These are phyloP conservation scores for Fonsecaea monophora DNA, from an alignment of 2,329 filamentous ascomycete species.

Conservation along the genomic window DNA sequence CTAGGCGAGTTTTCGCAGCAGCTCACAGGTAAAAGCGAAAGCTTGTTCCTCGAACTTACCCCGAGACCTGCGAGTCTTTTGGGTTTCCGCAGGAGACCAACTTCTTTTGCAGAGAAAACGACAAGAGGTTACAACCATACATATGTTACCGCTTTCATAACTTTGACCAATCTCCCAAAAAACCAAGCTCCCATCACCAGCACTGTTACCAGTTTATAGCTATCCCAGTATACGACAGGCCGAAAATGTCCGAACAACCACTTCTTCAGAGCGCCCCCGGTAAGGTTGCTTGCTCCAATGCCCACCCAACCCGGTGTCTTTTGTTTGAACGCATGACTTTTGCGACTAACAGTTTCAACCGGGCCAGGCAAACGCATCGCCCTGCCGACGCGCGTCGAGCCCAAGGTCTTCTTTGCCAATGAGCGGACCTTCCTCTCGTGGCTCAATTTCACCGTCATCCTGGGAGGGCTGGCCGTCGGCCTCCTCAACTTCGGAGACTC, in stretches of 20 bases:
- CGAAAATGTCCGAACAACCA: slow-evolving; percentile 85
- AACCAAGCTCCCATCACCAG: background rate
- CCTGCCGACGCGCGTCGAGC: slow-evolving; percentile 95
- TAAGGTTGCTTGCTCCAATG: slow-evolving; percentile 54
- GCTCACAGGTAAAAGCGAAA: slow-evolving; percentile 15
- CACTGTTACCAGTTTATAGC: slow-evolving; percentile 15
- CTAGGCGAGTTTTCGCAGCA: slow-evolving; percentile 6
- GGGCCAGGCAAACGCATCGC: slow-evolving; percentile 93
- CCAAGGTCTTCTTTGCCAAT: slow-evolving; percentile 99
- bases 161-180: background rate
- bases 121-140: background rate
- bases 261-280: slow-evolving; percentile 93
- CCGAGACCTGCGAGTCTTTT: background rate
- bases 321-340: slow-evolving; percentile 9
- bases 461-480: slow-evolving; percentile 93
- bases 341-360: slow-evolving; percentile 10
- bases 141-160: background rate
- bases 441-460: slow-evolving; percentile 99
- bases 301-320: background rate
- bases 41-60: slow-evolving; percentile 18
- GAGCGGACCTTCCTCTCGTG: slow-evolving; percentile 98
- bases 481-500: slow-evolving; percentile 98
- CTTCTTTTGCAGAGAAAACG: background rate
- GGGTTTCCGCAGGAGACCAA: background rate
- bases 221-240: background rate